Evolutionary conservation across 1,284 basidiomycete genomes (phyloP).

Genomic region (Pholiota adiposa): DNA sequence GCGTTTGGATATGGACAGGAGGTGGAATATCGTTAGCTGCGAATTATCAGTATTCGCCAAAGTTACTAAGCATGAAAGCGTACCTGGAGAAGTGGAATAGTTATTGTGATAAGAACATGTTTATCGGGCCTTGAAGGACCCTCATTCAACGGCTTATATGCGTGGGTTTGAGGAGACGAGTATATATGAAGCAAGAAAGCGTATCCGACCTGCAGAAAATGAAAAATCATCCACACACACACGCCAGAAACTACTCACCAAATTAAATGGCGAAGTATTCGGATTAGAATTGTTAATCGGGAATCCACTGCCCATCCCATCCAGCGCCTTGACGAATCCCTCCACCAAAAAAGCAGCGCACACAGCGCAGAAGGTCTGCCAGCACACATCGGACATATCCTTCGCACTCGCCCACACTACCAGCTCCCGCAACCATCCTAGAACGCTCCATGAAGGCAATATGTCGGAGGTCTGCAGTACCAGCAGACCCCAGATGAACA

Average conservation of each 20-base stretch:
- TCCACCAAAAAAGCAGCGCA: slow-evolving; percentile 68
- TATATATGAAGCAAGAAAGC: slow-evolving; percentile 76
- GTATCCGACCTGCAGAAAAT: slow-evolving; percentile 61
- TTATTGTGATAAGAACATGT: slow-evolving; percentile 67
- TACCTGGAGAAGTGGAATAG: slow-evolving; percentile 72
- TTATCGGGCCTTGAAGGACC: slow-evolving; percentile 66
- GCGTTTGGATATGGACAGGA: slow-evolving; percentile 60
- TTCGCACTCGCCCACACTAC: slow-evolving; percentile 50
- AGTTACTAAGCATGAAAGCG: background rate
- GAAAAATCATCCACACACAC: slow-evolving; percentile 1
- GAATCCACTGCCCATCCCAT: slow-evolving; percentile 50
- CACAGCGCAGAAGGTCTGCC: slow-evolving; percentile 70
- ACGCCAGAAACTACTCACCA: slow-evolving; percentile 46
- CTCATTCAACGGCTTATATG: slow-evolving; percentile 41
- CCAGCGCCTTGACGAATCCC: slow-evolving; percentile 66
- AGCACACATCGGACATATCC: slow-evolving; percentile 68
- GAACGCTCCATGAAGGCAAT: slow-evolving; percentile 28
- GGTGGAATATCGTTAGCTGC: slow-evolving; percentile 66
- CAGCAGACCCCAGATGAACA: slow-evolving; percentile 59
- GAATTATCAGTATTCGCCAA: background rate
- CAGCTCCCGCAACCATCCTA: slow-evolving; percentile 33
- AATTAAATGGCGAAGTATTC: slow-evolving; percentile 65
- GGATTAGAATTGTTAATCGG: slow-evolving; percentile 41
- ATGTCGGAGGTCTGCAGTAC: slow-evolving; percentile 58
- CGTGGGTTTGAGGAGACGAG: slow-evolving; percentile 63